Evolutionary conservation across 108 stramenopile species (phyloP).

Genomic region (Pelagomonas calceolata): DNA sequence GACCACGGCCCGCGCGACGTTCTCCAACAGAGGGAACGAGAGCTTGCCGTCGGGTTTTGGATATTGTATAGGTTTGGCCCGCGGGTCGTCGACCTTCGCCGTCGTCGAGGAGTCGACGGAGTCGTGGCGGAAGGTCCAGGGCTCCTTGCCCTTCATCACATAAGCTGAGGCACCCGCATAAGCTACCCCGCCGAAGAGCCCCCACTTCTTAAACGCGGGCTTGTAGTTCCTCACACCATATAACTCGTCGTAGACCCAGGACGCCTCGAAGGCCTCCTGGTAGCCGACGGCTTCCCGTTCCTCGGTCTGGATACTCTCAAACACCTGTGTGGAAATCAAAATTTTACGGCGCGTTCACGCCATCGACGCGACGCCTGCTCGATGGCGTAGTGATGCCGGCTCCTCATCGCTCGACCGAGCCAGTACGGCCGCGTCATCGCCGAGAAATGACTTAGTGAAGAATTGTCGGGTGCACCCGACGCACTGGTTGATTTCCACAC

Average conservation of each 20-base stretch:
- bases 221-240: conserved; percentile 88
- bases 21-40: conserved; percentile 90
- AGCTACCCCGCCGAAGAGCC: conserved; percentile 70
- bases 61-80: conserved; percentile 62
- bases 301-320: too few relatives aligned
- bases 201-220: conserved; percentile 82
- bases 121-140: conserved; percentile 68
- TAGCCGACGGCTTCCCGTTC: conserved; percentile 19
- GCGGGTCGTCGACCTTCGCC: conserved; percentile 57
- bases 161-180: conserved; percentile 84
- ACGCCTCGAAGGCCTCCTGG: conserved; percentile 48
- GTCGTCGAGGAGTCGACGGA: conserved; percentile 28
- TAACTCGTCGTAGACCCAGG: conserved; percentile 90
- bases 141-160: conserved; percentile 78
- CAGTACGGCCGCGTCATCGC: too few relatives aligned
- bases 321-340: too few relatives aligned
- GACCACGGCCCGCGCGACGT: conserved; percentile 81
- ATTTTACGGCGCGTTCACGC: too few relatives aligned
- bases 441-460: too few relatives aligned
- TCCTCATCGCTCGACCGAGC: too few relatives aligned
- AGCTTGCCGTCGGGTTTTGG: conserved; percentile 85
- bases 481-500: too few relatives aligned
- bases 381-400: too few relatives aligned
- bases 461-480: too few relatives aligned
- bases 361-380: too few relatives aligned